Percentiles rank a stretch among this genome's conserved stretches.
phyloP scores from a whole-genome alignment of 2,329 filamentous ascomycete species.

The Cordyceps pruinosa region DNA sequence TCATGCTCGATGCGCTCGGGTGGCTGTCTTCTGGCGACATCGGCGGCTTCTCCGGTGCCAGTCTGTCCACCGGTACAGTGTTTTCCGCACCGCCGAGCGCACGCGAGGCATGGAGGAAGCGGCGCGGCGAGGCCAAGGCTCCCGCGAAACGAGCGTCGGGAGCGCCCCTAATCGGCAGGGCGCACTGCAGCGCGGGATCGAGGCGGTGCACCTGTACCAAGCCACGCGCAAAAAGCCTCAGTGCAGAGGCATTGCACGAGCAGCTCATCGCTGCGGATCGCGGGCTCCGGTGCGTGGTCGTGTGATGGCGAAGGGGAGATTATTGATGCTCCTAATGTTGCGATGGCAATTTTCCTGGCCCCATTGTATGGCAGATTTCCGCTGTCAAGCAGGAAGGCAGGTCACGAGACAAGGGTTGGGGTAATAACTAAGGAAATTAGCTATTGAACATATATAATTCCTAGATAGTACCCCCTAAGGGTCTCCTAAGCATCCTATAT shows the following conservation, averaged over 20 bases:
- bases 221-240: conserved; percentile 42
- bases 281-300: not conserved
- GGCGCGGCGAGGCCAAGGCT: not conserved
- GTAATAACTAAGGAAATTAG: too few relatives aligned
- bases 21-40: not conserved
- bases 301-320: conserved; percentile 9
- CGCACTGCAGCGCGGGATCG: conserved; percentile 15
- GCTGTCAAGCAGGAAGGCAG: too few relatives aligned
- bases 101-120: not conserved
- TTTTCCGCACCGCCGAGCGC: not conserved
- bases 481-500: too few relatives aligned
- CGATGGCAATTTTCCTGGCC: conserved; percentile 2
- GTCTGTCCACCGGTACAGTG: not conserved
- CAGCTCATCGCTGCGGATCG: conserved; percentile 36
- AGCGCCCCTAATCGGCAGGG: not conserved
- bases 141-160: not conserved
- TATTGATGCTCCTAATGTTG: not conserved
- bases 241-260: conserved; percentile 38
- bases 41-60: not conserved
- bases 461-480: too few relatives aligned
- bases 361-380: not conserved
- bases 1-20: not conserved
- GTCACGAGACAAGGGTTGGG: too few relatives aligned
- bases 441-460: too few relatives aligned
- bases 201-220: conserved; percentile 34